Percentiles rank a stretch among this genome's conserved stretches.
These are phyloP conservation scores for Arthrinium phaeospermum DNA, from an alignment of 2,329 filamentous ascomycete species.

Conservation along the genomic window DNA sequence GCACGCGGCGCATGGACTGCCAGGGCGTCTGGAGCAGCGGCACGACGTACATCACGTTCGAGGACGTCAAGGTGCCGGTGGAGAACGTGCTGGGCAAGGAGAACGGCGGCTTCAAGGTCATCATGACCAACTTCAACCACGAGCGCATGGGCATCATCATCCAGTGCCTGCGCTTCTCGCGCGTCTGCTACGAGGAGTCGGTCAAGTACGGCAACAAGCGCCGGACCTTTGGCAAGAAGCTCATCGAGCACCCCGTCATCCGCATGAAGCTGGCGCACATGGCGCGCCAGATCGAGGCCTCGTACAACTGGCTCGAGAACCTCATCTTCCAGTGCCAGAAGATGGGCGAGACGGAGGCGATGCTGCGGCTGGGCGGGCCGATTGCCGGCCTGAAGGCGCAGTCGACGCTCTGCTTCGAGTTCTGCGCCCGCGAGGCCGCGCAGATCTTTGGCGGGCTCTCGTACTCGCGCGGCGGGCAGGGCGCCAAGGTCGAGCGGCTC, in stretches of 20 bases:
- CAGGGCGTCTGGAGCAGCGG: slow-evolving; percentile 96
- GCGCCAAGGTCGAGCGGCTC: slow-evolving; percentile 90
- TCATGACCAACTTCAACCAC: slow-evolving; percentile 99
- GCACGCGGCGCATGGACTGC: slow-evolving; percentile 95
- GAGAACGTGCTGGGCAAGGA: slow-evolving; percentile 98
- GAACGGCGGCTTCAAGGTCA: slow-evolving; percentile 97
- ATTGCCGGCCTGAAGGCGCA: slow-evolving; percentile 96
- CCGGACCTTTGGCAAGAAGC: slow-evolving; percentile 92
- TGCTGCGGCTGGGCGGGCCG: slow-evolving; percentile 92
- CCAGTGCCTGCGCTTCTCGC: slow-evolving; percentile 92
- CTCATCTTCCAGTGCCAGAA: slow-evolving; percentile 90
- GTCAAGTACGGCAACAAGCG: slow-evolving; percentile 98
- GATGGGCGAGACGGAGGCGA: slow-evolving; percentile 94
- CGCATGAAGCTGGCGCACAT: slow-evolving; percentile 98
- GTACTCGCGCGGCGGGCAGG: slow-evolving; percentile 92
- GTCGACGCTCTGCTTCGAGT: slow-evolving; percentile 92
- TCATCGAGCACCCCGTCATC: slow-evolving; percentile 97
- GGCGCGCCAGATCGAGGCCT: slow-evolving; percentile 96
- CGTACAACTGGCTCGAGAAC: slow-evolving; percentile 97
- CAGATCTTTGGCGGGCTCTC: slow-evolving; percentile 97
- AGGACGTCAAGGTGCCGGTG: slow-evolving; percentile 99
- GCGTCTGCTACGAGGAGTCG: slow-evolving; percentile 96
- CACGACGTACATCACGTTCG: slow-evolving; percentile 97
- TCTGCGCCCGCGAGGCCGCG: slow-evolving; percentile 92
- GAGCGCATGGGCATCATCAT: slow-evolving; percentile 99